Evolutionary conservation across 495 filamentous ascomycete species (phyloP), one percentile per base, ranked within the genome.

Genomic region (Friedmanniomyces simplex): DNA sequence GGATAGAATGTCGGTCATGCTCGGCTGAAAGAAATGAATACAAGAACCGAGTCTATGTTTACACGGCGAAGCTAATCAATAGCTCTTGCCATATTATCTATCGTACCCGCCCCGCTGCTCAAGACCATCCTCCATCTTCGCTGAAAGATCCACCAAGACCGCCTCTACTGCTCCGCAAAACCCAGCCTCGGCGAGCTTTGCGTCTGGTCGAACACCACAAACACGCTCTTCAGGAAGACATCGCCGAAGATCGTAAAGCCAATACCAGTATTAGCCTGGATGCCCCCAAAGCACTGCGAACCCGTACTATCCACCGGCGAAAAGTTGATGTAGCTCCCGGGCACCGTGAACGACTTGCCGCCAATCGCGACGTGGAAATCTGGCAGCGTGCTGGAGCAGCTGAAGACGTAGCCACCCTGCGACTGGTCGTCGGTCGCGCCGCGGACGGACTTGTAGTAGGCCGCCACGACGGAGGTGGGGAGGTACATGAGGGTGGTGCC

Each of bases 141-240:
- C n/a, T n/a, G n/a, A n/a, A 43, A 43, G 4, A 32, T 32, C 28
- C 28, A 32, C 3, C 28, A 32, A 3, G 10, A 3, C 18, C 4
- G 18, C 46, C 32, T 43, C 37, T 54, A 54, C 51, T 54, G 51
- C 34, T 21, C 37, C 16, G 51, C 51, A 28, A 54, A 54, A 11
- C 51, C 51, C 51, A 54, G 37, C 5, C 51, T 25, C 26, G 51
- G 51, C 32, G 51, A 21, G 21, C 34, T 42, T 21, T 41, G 34
- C 18, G 39, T 55, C 56, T 54, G 39, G 54, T 90, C 80, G 62
- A 90, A 90, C 3, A 93, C 81, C 20, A 84, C 86, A 65, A 85
- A 89, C 61, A 87, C 82, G 58, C 79, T 78, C 76, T 91, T 90
- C 59, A 93, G 77, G 64, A 87, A 87, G 47, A 89, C 77, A 58